Evolutionary conservation across 1,284 basidiomycete species (phyloP), one percentile per base, ranked within the genome.

Genomic region (Singerocomus inundabilis): DNA sequence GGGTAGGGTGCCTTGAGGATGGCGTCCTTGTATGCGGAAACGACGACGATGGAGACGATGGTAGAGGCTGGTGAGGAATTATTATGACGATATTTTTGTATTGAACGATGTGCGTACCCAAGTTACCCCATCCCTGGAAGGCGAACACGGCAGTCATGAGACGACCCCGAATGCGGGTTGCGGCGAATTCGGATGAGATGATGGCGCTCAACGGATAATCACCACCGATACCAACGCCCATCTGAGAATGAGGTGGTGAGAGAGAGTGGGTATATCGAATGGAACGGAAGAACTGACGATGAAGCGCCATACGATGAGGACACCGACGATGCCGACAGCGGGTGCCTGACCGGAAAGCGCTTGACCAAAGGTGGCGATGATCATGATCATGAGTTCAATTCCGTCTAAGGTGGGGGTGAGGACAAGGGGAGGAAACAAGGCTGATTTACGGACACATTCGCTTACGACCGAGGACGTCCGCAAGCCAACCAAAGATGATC

Each of bases 141-240:
- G 80, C 72, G 49, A 82, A 81, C 1, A 81, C 79, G 11, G 75
- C 77, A 1, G 75, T 77, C 73, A 84, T 78, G 31, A 84, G 71
- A 37, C 78, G 70, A 48, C 82, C 81, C 53, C 82, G 76, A 6
- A 70, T 76, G 39, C 72, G 73, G 24, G 75, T 76, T 2, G 84
- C 74, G 4, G 86, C 81, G 55, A 85, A 87, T 64, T 88, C 85
- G 50, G 76, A 77, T 2, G 74, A 69, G 42, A 78, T 78, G 46
- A 78, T 74, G 3, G 79, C 74, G 44, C 70, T 72, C 1, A 79
- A 55, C 7, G 79, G 79, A 44, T 80, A 79, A 50, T 78, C 75
- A 51, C 85, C 85, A 16, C 83, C 79, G 16, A 81, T 75, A 18
- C 81, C 81, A 3, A 83, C 61, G 4, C 81, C 82, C 69, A 75